Evolutionary conservation across 1,284 basidiomycete genomes (phyloP).

Genomic region (Ganoderma meredithae): DNA sequence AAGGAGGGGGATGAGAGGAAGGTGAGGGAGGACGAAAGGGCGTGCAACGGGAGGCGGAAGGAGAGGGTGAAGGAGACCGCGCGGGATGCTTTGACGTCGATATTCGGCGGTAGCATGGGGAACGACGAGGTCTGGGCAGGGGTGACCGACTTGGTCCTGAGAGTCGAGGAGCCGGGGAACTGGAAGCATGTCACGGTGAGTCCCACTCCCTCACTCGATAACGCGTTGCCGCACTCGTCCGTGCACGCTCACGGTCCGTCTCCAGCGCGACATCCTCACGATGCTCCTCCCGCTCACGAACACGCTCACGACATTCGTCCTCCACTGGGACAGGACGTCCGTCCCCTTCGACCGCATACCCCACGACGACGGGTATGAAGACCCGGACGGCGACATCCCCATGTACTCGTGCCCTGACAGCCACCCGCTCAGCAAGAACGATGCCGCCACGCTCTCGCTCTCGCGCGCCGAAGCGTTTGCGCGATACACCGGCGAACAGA

Average conservation of each 20-base stretch:
- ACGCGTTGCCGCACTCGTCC: not conserved
- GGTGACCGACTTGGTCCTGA: constrained; percentile 23
- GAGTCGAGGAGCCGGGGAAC: constrained; percentile 26
- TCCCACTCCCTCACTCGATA: not conserved
- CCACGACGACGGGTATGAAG: constrained; percentile 19
- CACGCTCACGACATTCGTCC: constrained; percentile 21
- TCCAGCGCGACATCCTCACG: constrained; percentile 22
- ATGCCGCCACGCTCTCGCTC: not conserved
- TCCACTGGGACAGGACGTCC: constrained; percentile 29
- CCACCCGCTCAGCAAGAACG: not conserved
- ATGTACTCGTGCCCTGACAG: not conserved
- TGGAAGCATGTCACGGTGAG: constrained; percentile 29
- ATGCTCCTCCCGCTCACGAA: constrained; percentile 23
- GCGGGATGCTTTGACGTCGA: constrained; percentile 15
- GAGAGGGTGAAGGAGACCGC: not conserved
- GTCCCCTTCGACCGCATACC: constrained; percentile 26
- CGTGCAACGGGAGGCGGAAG: not conserved
- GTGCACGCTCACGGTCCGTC: constrained; percentile 3
- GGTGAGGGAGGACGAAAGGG: not conserved
- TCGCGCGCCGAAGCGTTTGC: constrained; percentile 19
- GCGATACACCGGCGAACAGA: constrained; percentile 15
- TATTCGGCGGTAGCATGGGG: constrained; percentile 19
- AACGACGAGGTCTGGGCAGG: constrained; percentile 21
- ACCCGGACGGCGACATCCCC: not conserved
- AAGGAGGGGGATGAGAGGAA: not conserved